Evolutionary conservation across 2,329 filamentous ascomycete species (phyloP).

Genomic region (Chaetomium sp.): DNA sequence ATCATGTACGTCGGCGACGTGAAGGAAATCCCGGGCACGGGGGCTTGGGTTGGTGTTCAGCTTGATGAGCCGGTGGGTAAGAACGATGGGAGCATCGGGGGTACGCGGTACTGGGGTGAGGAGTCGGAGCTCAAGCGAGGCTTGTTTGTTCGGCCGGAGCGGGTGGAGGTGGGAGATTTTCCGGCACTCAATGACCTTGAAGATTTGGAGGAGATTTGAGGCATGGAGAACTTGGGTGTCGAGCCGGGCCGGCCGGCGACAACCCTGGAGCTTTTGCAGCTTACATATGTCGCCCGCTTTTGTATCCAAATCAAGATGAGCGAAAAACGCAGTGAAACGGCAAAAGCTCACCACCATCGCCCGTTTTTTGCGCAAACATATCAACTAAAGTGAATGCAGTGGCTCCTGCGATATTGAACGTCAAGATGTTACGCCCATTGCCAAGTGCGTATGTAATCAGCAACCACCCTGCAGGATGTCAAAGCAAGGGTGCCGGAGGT

Average conservation of each 20-base stretch:
- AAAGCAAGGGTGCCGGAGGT: no score
- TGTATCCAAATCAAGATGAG: no score
- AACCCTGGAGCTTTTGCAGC: neutral
- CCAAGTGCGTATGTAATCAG: no score
- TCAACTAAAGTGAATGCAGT: no score
- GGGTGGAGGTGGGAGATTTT: conserved; percentile 70
- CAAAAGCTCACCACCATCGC: no score
- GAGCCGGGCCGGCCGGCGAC: neutral
- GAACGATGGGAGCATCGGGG: conserved; percentile 62
- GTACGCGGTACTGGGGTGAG: conserved; percentile 62
- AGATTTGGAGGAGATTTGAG: conserved; percentile 67
- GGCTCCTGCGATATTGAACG: no score
- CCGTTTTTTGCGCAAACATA: no score
- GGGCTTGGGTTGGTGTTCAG: conserved; percentile 66
- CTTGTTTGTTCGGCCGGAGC: conserved; percentile 71
- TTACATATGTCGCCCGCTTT: neutral
- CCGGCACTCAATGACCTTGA: conserved; percentile 66
- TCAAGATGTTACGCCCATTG: no score
- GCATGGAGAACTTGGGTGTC: neutral
- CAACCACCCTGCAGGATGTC: no score
- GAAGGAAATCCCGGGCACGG: conserved; percentile 61
- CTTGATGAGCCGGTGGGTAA: conserved; percentile 80
- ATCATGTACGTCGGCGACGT: conserved; percentile 69
- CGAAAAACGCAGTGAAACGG: no score
- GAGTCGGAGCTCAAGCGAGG: conserved; percentile 62